A percentile compares a stretch with the other conserved stretches of the same genome.
Conservation (phyloP, 2,329 filamentous ascomycete genomes). For the Diplodia corticola region DNA sequence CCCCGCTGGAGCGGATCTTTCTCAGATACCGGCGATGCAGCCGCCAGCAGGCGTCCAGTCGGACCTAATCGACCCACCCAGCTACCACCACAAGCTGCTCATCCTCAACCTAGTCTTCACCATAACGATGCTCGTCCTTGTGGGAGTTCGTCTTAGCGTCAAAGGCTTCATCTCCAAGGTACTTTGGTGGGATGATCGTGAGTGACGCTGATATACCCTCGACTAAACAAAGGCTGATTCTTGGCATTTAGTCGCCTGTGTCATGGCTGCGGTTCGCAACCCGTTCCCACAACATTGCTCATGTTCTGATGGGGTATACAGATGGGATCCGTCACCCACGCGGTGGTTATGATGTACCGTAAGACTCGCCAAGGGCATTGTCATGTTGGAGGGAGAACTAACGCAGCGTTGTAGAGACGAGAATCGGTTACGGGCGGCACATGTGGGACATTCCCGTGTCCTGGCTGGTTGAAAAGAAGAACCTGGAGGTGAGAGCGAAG, state of each 20-base stretch:
- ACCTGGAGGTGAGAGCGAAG: not conserved
- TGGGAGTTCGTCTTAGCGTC: not conserved
- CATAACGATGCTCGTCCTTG: not conserved
- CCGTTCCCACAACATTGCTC: not conserved
- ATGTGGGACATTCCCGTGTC: conserved; percentile 16
- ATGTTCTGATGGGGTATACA: not conserved
- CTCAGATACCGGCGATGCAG: not conserved
- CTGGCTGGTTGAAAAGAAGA: not conserved
- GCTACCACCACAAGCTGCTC: not conserved
- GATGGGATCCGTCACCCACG: not conserved
- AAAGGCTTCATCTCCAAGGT: conserved; percentile 7
- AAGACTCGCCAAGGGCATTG: not conserved
- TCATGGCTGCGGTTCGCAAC: not conserved
- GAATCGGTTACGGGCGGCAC: not conserved
- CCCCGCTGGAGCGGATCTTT: not conserved
- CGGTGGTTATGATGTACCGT: conserved; percentile 1
- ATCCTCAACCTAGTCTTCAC: not conserved
- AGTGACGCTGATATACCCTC: not conserved
- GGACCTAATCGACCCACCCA: not conserved
- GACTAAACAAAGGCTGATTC: not conserved
- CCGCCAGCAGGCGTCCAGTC: not conserved
- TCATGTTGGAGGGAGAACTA: not conserved
- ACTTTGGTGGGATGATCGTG: conserved; percentile 6
- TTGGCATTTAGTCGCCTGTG: not conserved
- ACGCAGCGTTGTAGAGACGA: not conserved